Conservation (phyloP, 768 basidiomycete genomes). For the Kwoniella dejecticola region DNA sequence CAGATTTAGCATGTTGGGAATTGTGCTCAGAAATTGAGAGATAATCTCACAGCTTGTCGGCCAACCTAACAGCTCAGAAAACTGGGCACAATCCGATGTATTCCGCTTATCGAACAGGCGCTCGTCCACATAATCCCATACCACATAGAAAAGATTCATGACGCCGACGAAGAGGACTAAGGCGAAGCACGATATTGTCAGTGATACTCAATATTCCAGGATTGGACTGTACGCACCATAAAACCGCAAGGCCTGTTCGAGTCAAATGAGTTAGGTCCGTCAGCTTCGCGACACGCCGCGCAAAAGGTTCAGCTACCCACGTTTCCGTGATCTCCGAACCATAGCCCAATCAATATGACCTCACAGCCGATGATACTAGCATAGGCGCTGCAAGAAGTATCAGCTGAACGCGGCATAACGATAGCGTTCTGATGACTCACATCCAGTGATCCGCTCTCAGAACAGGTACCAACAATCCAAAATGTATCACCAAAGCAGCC, state of each 20-base stretch:
- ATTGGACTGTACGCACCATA: constrained; percentile 78
- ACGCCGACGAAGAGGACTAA: constrained; percentile 48
- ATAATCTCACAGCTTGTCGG: constrained; percentile 53
- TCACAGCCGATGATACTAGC: constrained; percentile 78
- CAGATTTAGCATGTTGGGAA: not conserved
- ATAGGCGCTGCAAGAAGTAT: constrained; percentile 67
- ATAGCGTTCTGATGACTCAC: constrained; percentile 59
- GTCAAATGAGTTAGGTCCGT: not conserved
- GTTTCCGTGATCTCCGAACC: constrained; percentile 92
- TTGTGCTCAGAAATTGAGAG: not conserved
- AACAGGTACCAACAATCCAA: constrained; percentile 82
- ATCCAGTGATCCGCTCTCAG: constrained; percentile 85
- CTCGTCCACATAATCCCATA: constrained; percentile 95
- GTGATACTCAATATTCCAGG: constrained; percentile 56
- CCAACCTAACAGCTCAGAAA: constrained; percentile 66
- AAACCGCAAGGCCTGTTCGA: constrained; percentile 60
- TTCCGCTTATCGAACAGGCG: constrained; percentile 92
- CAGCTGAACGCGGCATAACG: not conserved
- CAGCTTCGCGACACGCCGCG: constrained; percentile 1
- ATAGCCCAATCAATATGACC: constrained; percentile 83
- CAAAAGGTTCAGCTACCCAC: constrained; percentile 24
- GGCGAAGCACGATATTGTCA: constrained; percentile 1
- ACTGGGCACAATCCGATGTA: constrained; percentile 90
- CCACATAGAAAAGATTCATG: constrained; percentile 67
- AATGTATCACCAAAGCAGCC: constrained; percentile 82